These are phyloP conservation scores for Cyclostephanos invisitatus DNA, from an alignment of 108 stramenopile species.

Conservation along the genomic window DNA sequence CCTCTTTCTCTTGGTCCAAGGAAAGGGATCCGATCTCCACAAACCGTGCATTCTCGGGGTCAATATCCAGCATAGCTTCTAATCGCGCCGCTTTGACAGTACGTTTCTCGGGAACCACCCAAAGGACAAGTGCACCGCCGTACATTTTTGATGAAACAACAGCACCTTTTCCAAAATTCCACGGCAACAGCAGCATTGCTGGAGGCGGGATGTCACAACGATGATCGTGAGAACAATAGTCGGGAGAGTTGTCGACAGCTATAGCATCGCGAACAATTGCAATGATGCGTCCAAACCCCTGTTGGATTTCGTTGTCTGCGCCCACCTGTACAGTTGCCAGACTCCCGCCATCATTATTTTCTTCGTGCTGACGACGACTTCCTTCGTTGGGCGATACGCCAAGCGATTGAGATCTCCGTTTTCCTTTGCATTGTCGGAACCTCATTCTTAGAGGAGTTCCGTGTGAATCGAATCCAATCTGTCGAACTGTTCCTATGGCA, in stretches of 20 bases:
- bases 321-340: slow-evolving; percentile 56
- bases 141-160: slow-evolving; percentile 43
- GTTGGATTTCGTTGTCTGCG: slow-evolving; percentile 61
- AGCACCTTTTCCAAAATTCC: slow-evolving; percentile 56
- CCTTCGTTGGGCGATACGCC: slow-evolving; percentile 19
- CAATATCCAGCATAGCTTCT: slow-evolving; percentile 51
- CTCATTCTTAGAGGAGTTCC: slow-evolving; percentile 62
- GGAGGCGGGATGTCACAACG: slow-evolving; percentile 13
- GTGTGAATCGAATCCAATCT: slow-evolving; percentile 64
- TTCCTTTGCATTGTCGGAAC: slow-evolving; percentile 59
- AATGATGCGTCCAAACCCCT: slow-evolving; percentile 74
- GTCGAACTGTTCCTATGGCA: slow-evolving; percentile 76
- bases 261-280: slow-evolving; percentile 55
- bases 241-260: slow-evolving; percentile 10
- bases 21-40: slow-evolving; percentile 43
- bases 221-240: too few relatives aligned
- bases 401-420: slow-evolving; percentile 39
- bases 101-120: slow-evolving; percentile 46
- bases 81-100: slow-evolving; percentile 53
- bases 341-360: slow-evolving; percentile 32
- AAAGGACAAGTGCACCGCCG: slow-evolving; percentile 60
- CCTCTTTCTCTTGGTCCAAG: slow-evolving; percentile 24
- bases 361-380: background rate
- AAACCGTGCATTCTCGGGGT: slow-evolving; percentile 58
- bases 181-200: slow-evolving; percentile 56